Conservation (phyloP, 208 protist species). For the Crithidia fasciculata region DNA sequence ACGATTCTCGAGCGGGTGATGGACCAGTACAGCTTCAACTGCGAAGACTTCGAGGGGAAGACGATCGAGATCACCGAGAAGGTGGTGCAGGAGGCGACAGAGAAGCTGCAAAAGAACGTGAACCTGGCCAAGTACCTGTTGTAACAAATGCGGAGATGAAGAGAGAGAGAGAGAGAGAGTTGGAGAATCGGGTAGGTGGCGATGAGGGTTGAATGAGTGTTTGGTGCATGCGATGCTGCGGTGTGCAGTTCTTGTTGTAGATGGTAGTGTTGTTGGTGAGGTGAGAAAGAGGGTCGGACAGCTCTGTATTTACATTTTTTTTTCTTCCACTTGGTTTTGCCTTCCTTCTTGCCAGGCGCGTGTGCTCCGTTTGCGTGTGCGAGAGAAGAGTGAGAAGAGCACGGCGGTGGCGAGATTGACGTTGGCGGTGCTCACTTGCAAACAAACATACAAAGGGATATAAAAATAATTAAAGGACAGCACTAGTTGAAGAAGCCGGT, state of each 20-base stretch:
- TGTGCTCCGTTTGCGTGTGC: too few species aligned
- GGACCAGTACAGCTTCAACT: slow-evolving; percentile 94
- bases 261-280: too few species aligned
- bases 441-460: too few species aligned
- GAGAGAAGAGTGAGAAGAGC: too few species aligned
- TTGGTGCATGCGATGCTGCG: too few species aligned
- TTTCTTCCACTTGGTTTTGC: neutral
- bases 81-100: slow-evolving; percentile 70
- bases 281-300: neutral
- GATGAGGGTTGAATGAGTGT: too few species aligned
- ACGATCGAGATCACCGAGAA: slow-evolving; percentile 73
- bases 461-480: too few species aligned
- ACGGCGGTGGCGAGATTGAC: too few species aligned
- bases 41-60: slow-evolving; percentile 81
- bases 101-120: slow-evolving; percentile 87
- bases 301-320: neutral
- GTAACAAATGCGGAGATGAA: slow-evolving; percentile 15
- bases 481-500: too few species aligned
- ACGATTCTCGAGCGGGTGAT: slow-evolving; percentile 96
- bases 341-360: too few species aligned
- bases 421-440: too few species aligned
- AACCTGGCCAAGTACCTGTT: slow-evolving; percentile 92
- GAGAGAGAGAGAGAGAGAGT: neutral
- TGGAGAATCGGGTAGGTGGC: neutral
- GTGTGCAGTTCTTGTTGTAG: too few species aligned